These are phyloP conservation scores for Coemansia biformis DNA, from an alignment of 192 early-diverging fungal genomes.

Conservation along the genomic window DNA sequence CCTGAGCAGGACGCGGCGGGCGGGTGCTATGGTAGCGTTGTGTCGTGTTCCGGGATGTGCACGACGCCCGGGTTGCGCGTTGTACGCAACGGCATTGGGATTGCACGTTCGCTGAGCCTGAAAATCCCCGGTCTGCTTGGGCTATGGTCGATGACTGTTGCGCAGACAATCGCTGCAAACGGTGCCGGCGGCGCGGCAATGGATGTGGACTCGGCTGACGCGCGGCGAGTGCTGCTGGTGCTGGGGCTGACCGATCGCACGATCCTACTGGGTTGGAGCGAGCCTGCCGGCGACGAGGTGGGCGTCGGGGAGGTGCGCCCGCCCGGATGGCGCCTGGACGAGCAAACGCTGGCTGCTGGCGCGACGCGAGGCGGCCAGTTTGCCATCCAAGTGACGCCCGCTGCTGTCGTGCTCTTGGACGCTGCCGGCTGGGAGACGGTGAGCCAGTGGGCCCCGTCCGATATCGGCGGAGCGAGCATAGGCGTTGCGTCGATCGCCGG, in stretches of 20 bases:
- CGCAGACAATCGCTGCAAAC: conserved; percentile 1
- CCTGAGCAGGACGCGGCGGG: background rate
- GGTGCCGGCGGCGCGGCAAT: conserved; percentile 1
- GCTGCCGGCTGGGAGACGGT: conserved; percentile 15
- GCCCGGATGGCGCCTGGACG: conserved; percentile 21
- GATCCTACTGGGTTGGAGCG: conserved; percentile 31
- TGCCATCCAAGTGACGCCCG: conserved; percentile 61
- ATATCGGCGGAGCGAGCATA: no score
- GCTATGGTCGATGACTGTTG: conserved; percentile 63
- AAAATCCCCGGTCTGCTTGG: conserved; percentile 63
- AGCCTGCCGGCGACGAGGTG: conserved; percentile 28
- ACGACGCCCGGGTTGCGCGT: conserved; percentile 72
- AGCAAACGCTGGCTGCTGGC: conserved; percentile 28
- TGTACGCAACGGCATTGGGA: conserved; percentile 84
- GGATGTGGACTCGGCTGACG: conserved; percentile 10
- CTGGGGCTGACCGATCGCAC: conserved; percentile 17
- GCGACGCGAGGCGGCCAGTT: conserved; percentile 4
- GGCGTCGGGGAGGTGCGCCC: conserved; percentile 46
- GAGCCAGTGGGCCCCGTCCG: conserved; percentile 55
- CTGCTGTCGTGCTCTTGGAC: conserved; percentile 50
- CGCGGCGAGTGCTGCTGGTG: conserved; percentile 18
- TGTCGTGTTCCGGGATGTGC: conserved; percentile 78
- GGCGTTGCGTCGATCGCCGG: conserved; percentile 55
- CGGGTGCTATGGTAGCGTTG: conserved; percentile 55
- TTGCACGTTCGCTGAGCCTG: conserved; percentile 58